Conservation (phyloP, 495 filamentous ascomycete genomes). For the Halenospora varia region DNA sequence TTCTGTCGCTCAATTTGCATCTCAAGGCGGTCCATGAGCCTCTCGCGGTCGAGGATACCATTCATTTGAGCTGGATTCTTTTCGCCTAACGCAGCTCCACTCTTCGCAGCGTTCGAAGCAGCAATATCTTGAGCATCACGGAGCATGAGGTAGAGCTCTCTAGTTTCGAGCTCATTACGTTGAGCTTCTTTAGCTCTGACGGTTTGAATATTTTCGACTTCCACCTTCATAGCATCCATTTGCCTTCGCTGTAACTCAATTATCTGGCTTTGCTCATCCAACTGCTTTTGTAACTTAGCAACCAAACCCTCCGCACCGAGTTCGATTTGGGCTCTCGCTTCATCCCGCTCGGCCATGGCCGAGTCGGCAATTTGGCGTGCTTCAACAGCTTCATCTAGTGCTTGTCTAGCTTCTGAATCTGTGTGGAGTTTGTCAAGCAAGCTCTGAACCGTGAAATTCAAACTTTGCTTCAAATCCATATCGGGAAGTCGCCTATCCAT, state of each 20-base stretch:
- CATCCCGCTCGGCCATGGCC: constrained; percentile 93
- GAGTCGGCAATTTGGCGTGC: constrained; percentile 89
- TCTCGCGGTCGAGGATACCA: constrained; percentile 89
- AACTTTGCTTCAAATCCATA: constrained; percentile 93
- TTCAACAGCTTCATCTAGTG: constrained; percentile 84
- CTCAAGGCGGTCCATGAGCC: constrained; percentile 86
- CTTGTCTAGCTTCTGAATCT: constrained; percentile 88
- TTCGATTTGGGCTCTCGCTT: constrained; percentile 89
- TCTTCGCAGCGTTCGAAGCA: constrained; percentile 76
- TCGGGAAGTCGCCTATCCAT: constrained; percentile 96
- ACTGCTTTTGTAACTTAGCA: constrained; percentile 84
- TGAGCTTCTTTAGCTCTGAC: constrained; percentile 89
- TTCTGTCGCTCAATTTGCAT: constrained; percentile 95
- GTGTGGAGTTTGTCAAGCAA: constrained; percentile 93
- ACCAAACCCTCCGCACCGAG: constrained; percentile 92
- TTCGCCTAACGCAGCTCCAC: constrained; percentile 47
- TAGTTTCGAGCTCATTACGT: constrained; percentile 89
- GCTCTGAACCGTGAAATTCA: constrained; percentile 96
- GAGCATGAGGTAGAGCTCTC: constrained; percentile 97
- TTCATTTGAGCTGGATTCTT: constrained; percentile 74
- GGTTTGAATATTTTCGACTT: constrained; percentile 81
- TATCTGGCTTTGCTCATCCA: constrained; percentile 86
- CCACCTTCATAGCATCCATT: constrained; percentile 79
- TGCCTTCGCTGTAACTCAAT: constrained; percentile 87
- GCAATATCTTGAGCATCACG: constrained; percentile 96